Base-by-base conservation (phyloP, 306 rosid genomes). In the Begonia masoniana region DNA sequence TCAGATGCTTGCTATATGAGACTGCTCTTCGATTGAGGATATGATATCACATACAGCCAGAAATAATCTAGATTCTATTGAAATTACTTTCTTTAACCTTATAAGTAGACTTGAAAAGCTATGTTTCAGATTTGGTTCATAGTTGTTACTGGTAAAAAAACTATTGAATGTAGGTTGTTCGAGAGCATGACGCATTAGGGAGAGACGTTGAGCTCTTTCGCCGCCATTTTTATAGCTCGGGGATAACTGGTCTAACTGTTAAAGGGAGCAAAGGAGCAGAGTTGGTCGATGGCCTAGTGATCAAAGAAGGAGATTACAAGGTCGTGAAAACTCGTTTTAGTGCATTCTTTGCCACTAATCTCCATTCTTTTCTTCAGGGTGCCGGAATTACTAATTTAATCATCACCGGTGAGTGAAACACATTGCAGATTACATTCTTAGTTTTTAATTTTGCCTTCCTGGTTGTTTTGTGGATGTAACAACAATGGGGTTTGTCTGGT, bases 141-240 rank as follows among this genome's bases (percentile, higher is more conserved):
- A 60, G 58, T 10, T 41, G 58, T 13, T 3, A 9, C 6, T 54
- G 5, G 14, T n/a, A 39, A 14, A 7, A 7, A 43, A 31, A 35
- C 7, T 31, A 39, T 15, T 35, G 26, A 19, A 17, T 46, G 6
- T 56, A 89, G 96, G 92, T 85, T 47, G 86, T 91, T 24, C 88
- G 96, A 7, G 94, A 85, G 63, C 96, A 91, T 9, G 97, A 91
- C 57, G 74, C 79, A 47, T 64, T 68, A 49, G 97, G 96, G 60
- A 79, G 97, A 63, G 97, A 91, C 47, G 96, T 83, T 50, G 96
- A 91, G 59, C 79, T 74, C 58, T 91, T 83, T 53, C 88, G 97
- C 5, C 71, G 74, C 57, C 96, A 83, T 63, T 65, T 76, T n/a
- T 85, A 83, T 54, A 26, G 52, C 10, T 49, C 41, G 1, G 92